Evolutionary conservation across 2,329 filamentous ascomycete species (phyloP), one percentile per base, ranked within the genome.

Genomic region (Venturia aucupariae): DNA sequence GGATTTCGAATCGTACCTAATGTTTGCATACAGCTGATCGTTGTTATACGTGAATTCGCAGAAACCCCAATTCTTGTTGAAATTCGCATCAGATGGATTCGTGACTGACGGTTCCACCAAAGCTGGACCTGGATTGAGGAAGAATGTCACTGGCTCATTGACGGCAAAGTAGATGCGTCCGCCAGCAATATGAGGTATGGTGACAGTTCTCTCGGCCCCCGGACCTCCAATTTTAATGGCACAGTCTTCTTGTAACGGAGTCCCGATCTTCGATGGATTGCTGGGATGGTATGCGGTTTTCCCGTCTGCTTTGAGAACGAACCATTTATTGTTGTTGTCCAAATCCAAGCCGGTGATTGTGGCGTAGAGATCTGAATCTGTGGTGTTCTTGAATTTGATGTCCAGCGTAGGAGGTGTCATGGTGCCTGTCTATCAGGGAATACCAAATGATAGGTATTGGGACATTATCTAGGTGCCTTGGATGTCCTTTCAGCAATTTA

Each of bases 101-200:
- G 84, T 87, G 32, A 87, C 85, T 13, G 86, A 87, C 0, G 90
- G 90, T 75, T 92, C 89, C 51, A 92, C 89, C 17, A 92, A 79
- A 0, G 84, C 86, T 6, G 89, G 86, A 19, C 85, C 86, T 1
- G 85, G 86, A 73, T 92, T 92, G 63, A 92, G 73, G 17, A 84
- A 78, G 74, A 92, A 92, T 0, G 80, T 84, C 60, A 92, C 79
- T 48, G 81, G 81, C 55, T 76, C 76, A 68, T 82, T 82, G 65
- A 84, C 78, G 65, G 81, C 84, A 73, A 90, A 88, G 85, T 87
- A 92, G 72, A 92, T 84, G 62, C 89, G 82, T 1, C 84, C 88
- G 27, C 88, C 88, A 3, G 83, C 86, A 35, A 91, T 80, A 66
- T 85, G 86, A 13, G 89, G 89, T 66, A 92, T 85, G 0, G 82